A percentile compares a stretch with the other conserved stretches of the same genome.
Evolutionary conservation across 2,329 filamentous ascomycete genomes (phyloP).

Genomic region (Penicillium vulpinum): DNA sequence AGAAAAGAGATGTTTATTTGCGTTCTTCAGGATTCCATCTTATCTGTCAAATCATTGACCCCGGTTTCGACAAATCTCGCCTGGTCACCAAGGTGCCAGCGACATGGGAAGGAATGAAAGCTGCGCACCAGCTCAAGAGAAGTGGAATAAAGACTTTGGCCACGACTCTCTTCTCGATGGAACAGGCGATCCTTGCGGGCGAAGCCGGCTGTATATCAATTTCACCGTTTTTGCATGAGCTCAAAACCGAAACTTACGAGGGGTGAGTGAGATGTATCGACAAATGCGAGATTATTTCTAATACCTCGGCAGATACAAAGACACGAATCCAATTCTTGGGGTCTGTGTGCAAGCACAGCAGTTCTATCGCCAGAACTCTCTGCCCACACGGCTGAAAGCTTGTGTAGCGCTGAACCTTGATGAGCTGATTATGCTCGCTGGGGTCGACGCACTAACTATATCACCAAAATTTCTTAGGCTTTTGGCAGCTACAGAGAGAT

Average conservation of each 20-base stretch:
- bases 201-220: constrained; percentile 59
- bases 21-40: background rate
- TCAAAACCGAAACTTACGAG: constrained; percentile 1
- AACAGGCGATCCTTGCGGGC: constrained; percentile 57
- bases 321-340: background rate
- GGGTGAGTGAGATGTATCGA: background rate
- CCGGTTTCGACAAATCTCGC: background rate
- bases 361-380: background rate
- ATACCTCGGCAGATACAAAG: background rate
- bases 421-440: background rate
- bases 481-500: background rate
- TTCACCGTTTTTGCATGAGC: constrained; percentile 61
- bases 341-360: background rate
- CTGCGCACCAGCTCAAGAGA: background rate
- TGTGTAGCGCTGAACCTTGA: background rate
- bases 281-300: background rate
- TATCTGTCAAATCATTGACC: background rate
- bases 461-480: background rate
- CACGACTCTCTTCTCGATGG: constrained; percentile 57
- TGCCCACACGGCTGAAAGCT: background rate
- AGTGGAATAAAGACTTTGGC: constrained; percentile 4
- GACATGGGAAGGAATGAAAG: background rate
- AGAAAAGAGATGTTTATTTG: background rate
- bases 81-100: background rate
- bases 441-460: background rate